phyloP scores from a whole-genome alignment of 2,329 filamentous ascomycete species.

The Eutypella sp. region DNA sequence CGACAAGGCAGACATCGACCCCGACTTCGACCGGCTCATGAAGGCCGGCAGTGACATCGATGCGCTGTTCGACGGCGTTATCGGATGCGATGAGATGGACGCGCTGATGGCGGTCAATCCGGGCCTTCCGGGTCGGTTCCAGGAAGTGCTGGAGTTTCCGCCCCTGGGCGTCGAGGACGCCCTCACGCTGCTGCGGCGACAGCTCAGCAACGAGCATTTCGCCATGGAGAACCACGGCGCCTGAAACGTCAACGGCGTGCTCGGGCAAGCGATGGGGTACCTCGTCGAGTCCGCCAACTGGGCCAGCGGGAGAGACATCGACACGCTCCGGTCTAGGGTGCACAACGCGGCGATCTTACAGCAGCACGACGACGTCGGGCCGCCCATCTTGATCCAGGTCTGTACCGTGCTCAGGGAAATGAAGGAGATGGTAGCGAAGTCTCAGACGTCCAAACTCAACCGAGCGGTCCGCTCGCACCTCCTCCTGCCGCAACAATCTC shows the following conservation, averaged over 20 bases:
- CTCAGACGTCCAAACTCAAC: neutral
- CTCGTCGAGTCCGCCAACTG: neutral
- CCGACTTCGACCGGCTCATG: constrained; percentile 42
- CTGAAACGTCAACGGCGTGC: neutral
- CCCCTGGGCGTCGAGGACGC: neutral
- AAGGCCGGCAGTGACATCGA: constrained; percentile 36
- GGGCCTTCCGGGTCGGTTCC: constrained; percentile 62
- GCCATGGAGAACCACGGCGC: too few relatives aligned
- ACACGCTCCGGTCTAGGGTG: neutral
- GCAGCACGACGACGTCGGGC: too few relatives aligned
- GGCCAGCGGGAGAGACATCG: neutral
- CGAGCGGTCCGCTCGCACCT: neutral
- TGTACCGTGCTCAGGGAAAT: neutral
- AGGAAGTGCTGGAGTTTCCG: constrained; percentile 35
- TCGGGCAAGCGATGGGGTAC: neutral
- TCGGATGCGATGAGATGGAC: constrained; percentile 34
- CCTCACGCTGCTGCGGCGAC: neutral
- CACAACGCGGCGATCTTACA: neutral
- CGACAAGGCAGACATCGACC: constrained; percentile 44
- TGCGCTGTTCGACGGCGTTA: constrained; percentile 41
- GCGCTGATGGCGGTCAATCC: neutral
- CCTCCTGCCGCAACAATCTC: neutral
- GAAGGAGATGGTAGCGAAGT: neutral
- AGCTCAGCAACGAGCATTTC: neutral
- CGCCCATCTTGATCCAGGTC: neutral